Evolutionary conservation across 345 rosid species (phyloP).

Genomic region (Excoecaria agallocha): DNA sequence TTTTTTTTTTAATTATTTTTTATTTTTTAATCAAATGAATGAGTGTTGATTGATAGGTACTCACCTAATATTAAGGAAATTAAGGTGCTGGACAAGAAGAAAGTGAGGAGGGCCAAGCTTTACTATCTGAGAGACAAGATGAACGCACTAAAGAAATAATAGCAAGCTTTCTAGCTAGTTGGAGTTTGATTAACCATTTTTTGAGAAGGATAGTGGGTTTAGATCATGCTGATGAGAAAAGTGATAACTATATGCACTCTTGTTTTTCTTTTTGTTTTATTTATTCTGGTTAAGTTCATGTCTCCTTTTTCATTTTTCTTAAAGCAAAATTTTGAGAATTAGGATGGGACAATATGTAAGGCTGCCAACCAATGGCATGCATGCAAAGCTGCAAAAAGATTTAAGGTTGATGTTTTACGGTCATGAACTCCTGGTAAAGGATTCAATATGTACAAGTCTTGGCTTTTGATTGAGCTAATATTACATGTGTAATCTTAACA

Average conservation of each 20-base stretch:
- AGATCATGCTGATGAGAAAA: slow-evolving; percentile 10
- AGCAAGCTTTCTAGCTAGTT: slow-evolving; percentile 19
- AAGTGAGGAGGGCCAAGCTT: slow-evolving; percentile 92
- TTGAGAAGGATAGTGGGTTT: slow-evolving; percentile 8
- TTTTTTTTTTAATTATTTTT: slow-evolving; percentile 3
- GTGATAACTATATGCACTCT: slow-evolving; percentile 3
- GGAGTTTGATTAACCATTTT: not conserved
- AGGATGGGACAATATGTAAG: not conserved
- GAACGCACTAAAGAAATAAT: slow-evolving; percentile 76
- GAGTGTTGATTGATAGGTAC: slow-evolving; percentile 54
- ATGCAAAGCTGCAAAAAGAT: not conserved
- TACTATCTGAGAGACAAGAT: slow-evolving; percentile 89
- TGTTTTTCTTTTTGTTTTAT: not conserved
- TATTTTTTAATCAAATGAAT: slow-evolving; percentile 20
- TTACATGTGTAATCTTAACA: not conserved
- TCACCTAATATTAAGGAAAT: slow-evolving; percentile 94
- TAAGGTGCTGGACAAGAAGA: slow-evolving; percentile 91
- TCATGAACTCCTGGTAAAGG: not conserved
- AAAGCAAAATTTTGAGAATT: not conserved
- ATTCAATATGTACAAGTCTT: not conserved
- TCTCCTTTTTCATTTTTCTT: not conserved
- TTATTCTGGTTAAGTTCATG: not conserved
- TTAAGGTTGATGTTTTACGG: not conserved
- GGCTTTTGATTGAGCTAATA: not conserved
- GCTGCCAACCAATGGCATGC: slow-evolving; percentile 5